These are phyloP conservation scores for Boletus hoseneyae DNA, from an alignment of 1,284 basidiomycete species.

Conservation along the genomic window DNA sequence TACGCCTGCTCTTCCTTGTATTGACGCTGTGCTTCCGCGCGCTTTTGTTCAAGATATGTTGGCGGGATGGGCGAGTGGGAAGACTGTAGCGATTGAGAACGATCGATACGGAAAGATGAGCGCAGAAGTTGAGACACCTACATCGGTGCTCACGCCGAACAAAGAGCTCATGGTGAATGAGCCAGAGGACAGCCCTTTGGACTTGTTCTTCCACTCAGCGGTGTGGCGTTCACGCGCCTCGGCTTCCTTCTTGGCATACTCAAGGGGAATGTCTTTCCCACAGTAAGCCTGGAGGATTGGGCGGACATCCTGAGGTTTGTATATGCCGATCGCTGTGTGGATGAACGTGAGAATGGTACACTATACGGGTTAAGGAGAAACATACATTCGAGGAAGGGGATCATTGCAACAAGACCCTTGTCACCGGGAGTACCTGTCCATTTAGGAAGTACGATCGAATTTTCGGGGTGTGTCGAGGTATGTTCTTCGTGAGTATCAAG, in stretches of 20 bases:
- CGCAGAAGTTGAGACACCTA: not conserved
- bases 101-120: conserved; percentile 4
- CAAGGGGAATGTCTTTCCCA: conserved; percentile 85
- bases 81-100: conserved; percentile 13
- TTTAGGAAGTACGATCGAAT: conserved; percentile 79
- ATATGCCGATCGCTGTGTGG: conserved; percentile 79
- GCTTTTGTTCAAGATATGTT: conserved; percentile 90
- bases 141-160: conserved; percentile 29
- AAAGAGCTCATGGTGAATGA: conserved; percentile 52
- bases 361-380: not conserved
- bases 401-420: conserved; percentile 82
- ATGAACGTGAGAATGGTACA: conserved; percentile 4
- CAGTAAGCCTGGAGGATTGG: conserved; percentile 83
- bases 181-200: conserved; percentile 43
- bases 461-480: conserved; percentile 81
- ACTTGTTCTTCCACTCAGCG: conserved; percentile 75
- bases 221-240: conserved; percentile 75
- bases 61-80: conserved; percentile 50
- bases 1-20: conserved; percentile 90
- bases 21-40: conserved; percentile 78
- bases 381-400: conserved; percentile 96
- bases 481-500: conserved; percentile 86
- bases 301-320: conserved; percentile 81
- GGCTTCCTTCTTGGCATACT: conserved; percentile 86
- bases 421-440: conserved; percentile 87